These are phyloP conservation scores for Penicillium soppii DNA, from an alignment of 495 filamentous ascomycete species.

Conservation along the genomic window DNA sequence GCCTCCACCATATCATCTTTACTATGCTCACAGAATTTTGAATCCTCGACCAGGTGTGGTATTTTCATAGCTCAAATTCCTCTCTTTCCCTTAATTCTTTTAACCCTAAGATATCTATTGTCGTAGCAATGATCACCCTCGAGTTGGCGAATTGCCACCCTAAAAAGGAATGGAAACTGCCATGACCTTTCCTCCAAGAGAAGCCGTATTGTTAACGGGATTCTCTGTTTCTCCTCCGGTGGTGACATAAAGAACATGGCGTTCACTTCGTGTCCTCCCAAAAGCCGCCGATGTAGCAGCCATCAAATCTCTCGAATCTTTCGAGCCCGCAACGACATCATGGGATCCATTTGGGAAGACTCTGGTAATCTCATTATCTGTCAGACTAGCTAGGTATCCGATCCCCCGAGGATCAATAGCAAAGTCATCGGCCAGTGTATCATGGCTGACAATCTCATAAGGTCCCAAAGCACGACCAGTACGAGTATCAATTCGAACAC, in stretches of 20 bases:
- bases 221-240: conserved; percentile 7
- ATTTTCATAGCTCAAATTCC: too few relatives aligned
- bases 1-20: too few relatives aligned
- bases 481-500: conserved; percentile 25
- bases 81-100: too few relatives aligned
- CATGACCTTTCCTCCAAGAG: conserved; percentile 8
- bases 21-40: too few relatives aligned
- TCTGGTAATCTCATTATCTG: conserved; percentile 1
- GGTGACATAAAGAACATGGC: conserved; percentile 5
- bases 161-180: neutral
- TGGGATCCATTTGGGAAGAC: neutral
- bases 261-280: neutral
- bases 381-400: conserved; percentile 3
- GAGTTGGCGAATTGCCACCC: too few relatives aligned
- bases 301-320: neutral
- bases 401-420: neutral
- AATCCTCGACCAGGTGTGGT: too few relatives aligned
- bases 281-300: neutral
- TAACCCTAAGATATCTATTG: too few relatives aligned
- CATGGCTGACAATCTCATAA: conserved; percentile 3
- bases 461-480: conserved; percentile 14
- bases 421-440: conserved; percentile 7
- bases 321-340: neutral
- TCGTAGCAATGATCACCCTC: too few relatives aligned
- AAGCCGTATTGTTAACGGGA: neutral